Conservation (phyloP, 2,329 filamentous ascomycete species). For the Aciculosporium take region DNA sequence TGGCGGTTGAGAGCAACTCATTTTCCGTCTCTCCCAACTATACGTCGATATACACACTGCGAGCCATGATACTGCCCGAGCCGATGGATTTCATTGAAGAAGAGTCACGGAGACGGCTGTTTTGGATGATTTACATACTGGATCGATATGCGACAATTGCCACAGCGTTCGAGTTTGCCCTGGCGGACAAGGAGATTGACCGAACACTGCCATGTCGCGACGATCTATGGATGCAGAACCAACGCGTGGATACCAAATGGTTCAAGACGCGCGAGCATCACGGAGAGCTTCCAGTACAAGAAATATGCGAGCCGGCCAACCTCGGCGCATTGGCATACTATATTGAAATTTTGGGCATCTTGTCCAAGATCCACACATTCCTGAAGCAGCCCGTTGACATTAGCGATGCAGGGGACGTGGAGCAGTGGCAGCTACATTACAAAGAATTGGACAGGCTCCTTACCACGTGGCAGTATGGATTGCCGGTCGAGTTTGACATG, state of each 20-base stretch:
- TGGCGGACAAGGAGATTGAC: constrained; percentile 83
- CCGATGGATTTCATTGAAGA: constrained; percentile 79
- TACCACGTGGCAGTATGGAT: constrained; percentile 67
- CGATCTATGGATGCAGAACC: constrained; percentile 71
- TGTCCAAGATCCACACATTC: constrained; percentile 79
- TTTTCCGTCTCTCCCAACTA: constrained; percentile 64
- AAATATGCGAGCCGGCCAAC: constrained; percentile 48
- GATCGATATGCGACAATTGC: constrained; percentile 84
- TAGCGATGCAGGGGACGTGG: constrained; percentile 67
- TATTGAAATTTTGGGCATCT: constrained; percentile 74
- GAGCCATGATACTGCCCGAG: constrained; percentile 73
- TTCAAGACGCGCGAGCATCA: constrained; percentile 43
- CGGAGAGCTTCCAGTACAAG: constrained; percentile 39
- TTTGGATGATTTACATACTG: constrained; percentile 89
- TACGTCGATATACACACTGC: constrained; percentile 76
- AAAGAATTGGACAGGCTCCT: constrained; percentile 70
- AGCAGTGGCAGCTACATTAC: constrained; percentile 79
- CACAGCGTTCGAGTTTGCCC: constrained; percentile 80
- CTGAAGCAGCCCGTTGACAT: constrained; percentile 84
- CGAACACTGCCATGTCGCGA: constrained; percentile 76
- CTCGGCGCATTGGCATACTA: constrained; percentile 82
- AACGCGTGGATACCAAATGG: constrained; percentile 72
- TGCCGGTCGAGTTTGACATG: constrained; percentile 77
- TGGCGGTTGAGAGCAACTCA: constrained; percentile 72
- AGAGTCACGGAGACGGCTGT: constrained; percentile 67